Base-by-base conservation (phyloP, 2,329 filamentous ascomycete genomes). In the Cladosporium sp. region DNA sequence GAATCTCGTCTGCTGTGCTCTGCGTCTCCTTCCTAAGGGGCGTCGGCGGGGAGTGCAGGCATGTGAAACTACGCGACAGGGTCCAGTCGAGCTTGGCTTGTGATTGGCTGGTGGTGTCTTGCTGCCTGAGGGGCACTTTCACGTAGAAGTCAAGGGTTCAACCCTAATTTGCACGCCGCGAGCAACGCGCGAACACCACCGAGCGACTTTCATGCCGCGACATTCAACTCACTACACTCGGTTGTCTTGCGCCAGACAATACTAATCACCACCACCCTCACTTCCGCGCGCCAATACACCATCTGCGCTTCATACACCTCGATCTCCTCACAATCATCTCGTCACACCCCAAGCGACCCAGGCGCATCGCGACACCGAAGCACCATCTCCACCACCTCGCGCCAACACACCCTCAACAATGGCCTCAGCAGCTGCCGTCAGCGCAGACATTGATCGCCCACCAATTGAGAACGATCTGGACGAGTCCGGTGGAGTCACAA, bases 381-480 rank as follows among this genome's bases (percentile, higher is more conserved):
- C 34, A 36, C 12, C 32, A 54, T 28, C 14, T 38, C 55, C 59
- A 8, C 15, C 30, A 54, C 44, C 38, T 57, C n/a, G 51, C 51
- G 49, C 51, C 7, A 38, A 10, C 34, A 41, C 26, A 26, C 21
- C 6, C 51, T 21, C 41, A 10, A 62, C 24, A 67, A 81, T 81
- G 79, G 78, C 78, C 57, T 78, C 76, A 24, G 71, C 72, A 24
- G 73, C 71, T 44, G 73, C 74, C 54, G 71, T 74, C 57, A 77
- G 74, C 66, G 75, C 76, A 38, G 73, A 74, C 63, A 68, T 67
- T 14, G 69, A 67, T n/a, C 57, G 52, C n/a, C 68, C 72, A 15
- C 70, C 69, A 11, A 28, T 65, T 4, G 68, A 70, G 10, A 71
- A 77, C 66, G 68, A 73, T 64, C 71, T 78, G 62, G 70, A 70